These are phyloP conservation scores for Diaporthe sp. DNA, from an alignment of 2,329 filamentous ascomycete genomes.

Conservation along the genomic window DNA sequence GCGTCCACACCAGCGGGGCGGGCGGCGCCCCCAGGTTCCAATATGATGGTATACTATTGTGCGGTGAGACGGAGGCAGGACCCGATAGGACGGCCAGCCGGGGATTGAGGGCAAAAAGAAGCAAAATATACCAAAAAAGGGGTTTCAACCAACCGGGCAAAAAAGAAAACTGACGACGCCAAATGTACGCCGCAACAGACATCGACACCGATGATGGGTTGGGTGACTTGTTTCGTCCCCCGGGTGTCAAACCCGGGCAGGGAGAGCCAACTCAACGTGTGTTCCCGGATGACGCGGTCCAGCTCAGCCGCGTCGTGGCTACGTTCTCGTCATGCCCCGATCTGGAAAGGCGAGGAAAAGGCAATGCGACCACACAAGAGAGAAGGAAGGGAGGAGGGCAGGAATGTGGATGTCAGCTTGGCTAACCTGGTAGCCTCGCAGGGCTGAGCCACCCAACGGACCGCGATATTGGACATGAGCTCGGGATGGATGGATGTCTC, in stretches of 20 bases:
- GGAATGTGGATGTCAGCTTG: constrained; percentile 5
- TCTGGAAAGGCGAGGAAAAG: constrained; percentile 3
- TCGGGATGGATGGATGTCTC: constrained; percentile 6
- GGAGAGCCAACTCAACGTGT: not conserved
- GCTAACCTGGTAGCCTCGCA: constrained; percentile 28
- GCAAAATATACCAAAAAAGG: not conserved
- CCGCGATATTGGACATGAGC: constrained; percentile 10
- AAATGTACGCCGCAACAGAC: not conserved
- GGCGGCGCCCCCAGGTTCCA: constrained; percentile 1
- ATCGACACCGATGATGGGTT: constrained; percentile 2
- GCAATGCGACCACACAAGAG: constrained; percentile 7
- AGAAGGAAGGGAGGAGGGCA: not conserved
- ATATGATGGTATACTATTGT: not conserved
- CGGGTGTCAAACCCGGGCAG: not conserved
- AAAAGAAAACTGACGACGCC: not conserved
- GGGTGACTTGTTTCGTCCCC: constrained; percentile 17
- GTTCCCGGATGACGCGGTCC: constrained; percentile 16
- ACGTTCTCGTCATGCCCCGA: constrained; percentile 8
- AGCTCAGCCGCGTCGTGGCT: constrained; percentile 28
- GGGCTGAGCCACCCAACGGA: constrained; percentile 28
- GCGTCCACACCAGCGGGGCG: not conserved
- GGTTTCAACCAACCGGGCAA: constrained; percentile 1
- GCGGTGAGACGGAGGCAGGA: not conserved
- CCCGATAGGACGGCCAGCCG: constrained; percentile 3
- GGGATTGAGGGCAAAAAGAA: not conserved